Evolutionary conservation across 2,329 filamentous ascomycete species (phyloP).

Genomic region (Sporothrix inflata): DNA sequence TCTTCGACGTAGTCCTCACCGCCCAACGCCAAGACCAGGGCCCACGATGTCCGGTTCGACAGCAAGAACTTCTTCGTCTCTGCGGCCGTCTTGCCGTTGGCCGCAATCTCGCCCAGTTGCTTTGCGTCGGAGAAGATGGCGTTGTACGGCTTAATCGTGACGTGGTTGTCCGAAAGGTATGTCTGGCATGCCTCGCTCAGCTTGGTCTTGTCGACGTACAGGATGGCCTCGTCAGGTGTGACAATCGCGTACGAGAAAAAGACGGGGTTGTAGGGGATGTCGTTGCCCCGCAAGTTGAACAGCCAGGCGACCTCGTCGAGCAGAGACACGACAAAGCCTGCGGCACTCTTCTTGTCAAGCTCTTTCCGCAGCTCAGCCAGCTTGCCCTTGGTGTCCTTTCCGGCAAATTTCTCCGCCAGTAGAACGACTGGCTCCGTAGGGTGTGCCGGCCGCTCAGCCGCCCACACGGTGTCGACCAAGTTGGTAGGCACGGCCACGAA

Average conservation of each 20-base stretch:
- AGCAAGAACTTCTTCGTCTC: slow-evolving; percentile 72
- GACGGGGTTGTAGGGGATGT: slow-evolving; percentile 97
- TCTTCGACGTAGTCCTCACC: slow-evolving; percentile 86
- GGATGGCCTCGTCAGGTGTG: slow-evolving; percentile 72
- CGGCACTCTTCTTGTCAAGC: slow-evolving; percentile 83
- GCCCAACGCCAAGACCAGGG: slow-evolving; percentile 81
- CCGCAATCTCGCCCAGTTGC: slow-evolving; percentile 53
- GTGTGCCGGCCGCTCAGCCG: slow-evolving; percentile 67
- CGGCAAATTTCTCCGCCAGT: slow-evolving; percentile 72
- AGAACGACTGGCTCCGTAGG: slow-evolving; percentile 77
- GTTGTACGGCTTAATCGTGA: slow-evolving; percentile 80
- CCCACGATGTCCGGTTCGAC: slow-evolving; percentile 91
- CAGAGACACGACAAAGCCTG: slow-evolving; percentile 89
- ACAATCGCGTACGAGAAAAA: slow-evolving; percentile 96
- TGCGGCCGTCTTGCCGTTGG: slow-evolving; percentile 40
- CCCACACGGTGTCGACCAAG: slow-evolving; percentile 91
- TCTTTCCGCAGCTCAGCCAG: slow-evolving; percentile 87
- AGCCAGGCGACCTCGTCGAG: slow-evolving; percentile 97
- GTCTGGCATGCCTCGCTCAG: slow-evolving; percentile 67
- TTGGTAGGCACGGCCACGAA: slow-evolving; percentile 78
- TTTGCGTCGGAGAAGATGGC: slow-evolving; percentile 79
- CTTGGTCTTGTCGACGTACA: slow-evolving; percentile 85
- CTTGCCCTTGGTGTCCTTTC: slow-evolving; percentile 82
- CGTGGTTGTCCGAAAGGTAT: slow-evolving; percentile 70
- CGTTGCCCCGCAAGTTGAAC: slow-evolving; percentile 93